Base-by-base conservation (phyloP, 73 alveolate species). In the Stentor coeruleus region DNA sequence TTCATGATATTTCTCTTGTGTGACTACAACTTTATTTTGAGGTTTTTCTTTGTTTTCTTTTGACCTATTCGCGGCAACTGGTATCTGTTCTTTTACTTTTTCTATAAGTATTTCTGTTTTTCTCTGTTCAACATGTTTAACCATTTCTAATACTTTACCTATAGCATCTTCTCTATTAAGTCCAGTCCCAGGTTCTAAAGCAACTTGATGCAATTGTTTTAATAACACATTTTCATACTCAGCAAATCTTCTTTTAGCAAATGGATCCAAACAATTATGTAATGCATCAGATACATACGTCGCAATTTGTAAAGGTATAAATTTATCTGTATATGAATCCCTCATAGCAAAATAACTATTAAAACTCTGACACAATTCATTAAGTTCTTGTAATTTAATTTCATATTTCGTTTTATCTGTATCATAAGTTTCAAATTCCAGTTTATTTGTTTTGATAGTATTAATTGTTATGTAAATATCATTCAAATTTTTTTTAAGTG, bases 121-220 rank as follows among this genome's bases (percentile, higher is more conserved):
- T 26, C 79, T 20, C 33, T 66, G 79, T 2, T 66, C 79, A 66
- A 66, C 37, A 66, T 66, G 79, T 2, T 2, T 66, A 20, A 66
- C 33, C 1, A 11, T 31, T 31, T 66, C 79, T 20, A 66, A 31
- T 1, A 66, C 33, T 66, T 66, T 66, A 14, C 49, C 37, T 1
- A 66, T 31, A 28, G n/a, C 40, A 2, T 14, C 37, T 66, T 66
- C 79, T 33, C 79, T 66, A 11, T 37, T 20, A 1, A 11, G 40
- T 0, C 11, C 39, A 1, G 26, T 31, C 33, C 79, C 37, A 20
- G 11, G 49, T 20, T 20, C 33, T 26, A 66, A 33, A 0, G 79
- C 79, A 28, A 28, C 79, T 20, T 37, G 33, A 66, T 66, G n/a
- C 2, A 66, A 2, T 20, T 66, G 49, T 66, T 31, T 66, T 1